A percentile compares a stretch with the other conserved stretches of the same genome.
Evolutionary conservation across 2,329 filamentous ascomycete species (phyloP).

Genomic region (Drechslerella coelobrocha): DNA sequence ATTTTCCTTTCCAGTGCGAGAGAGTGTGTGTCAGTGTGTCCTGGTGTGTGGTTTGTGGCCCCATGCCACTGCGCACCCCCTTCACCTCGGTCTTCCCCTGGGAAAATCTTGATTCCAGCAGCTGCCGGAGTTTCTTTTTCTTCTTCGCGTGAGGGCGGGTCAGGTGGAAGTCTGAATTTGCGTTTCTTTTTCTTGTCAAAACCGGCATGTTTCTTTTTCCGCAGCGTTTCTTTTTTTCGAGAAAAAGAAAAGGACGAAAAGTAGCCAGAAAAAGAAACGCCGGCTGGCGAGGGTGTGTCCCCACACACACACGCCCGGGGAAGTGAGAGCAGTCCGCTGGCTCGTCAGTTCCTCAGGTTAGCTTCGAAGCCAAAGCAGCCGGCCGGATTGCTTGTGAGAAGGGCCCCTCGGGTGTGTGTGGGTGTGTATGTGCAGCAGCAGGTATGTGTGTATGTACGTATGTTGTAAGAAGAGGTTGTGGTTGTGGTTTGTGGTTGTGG

Average conservation of each 20-base stretch:
- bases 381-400: conserved; percentile 15
- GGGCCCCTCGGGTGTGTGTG: neutral
- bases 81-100: conserved; percentile 37
- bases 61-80: conserved; percentile 45
- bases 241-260: conserved; percentile 3
- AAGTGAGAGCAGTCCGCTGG: conserved; percentile 36
- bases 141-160: conserved; percentile 30
- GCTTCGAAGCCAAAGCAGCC: conserved; percentile 16
- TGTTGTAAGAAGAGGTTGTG: neutral
- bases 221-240: neutral
- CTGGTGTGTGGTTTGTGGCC: conserved; percentile 36
- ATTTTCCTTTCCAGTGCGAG: neutral
- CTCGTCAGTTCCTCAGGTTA: conserved; percentile 18
- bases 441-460: neutral
- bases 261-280: neutral
- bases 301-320: conserved; percentile 47
- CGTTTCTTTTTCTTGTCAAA: neutral
- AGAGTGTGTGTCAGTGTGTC: conserved; percentile 9
- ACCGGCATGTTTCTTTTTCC: conserved; percentile 38
- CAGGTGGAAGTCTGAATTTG: conserved; percentile 40
- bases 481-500: neutral
- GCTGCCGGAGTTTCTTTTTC: conserved; percentile 15
- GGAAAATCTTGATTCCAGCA: conserved; percentile 49
- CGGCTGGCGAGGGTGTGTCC: conserved; percentile 19
- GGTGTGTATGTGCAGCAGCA: neutral